Evolutionary conservation across 768 basidiomycete genomes (phyloP).

Genomic region (Paxillus ammoniavirescens): DNA sequence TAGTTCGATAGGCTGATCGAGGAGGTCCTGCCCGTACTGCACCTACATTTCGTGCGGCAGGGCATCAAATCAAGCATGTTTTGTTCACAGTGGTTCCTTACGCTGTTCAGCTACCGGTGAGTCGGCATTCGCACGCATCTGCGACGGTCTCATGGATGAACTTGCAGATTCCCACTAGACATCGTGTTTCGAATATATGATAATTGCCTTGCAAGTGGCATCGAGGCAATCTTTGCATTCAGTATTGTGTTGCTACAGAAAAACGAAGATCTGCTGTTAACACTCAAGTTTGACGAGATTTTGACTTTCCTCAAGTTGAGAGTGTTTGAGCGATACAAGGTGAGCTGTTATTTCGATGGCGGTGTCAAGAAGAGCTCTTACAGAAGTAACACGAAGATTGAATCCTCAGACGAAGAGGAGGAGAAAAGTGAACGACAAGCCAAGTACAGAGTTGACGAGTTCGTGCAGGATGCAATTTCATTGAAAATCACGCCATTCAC

Average conservation of each 20-base stretch:
- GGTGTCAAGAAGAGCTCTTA: background rate
- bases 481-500: slow-evolving; percentile 93
- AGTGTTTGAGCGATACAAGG: slow-evolving; percentile 83
- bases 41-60: slow-evolving; percentile 90
- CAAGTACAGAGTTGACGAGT: slow-evolving; percentile 71
- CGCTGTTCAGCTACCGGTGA: slow-evolving; percentile 92
- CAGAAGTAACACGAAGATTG: slow-evolving; percentile 20
- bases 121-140: slow-evolving; percentile 13
- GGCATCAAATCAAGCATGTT: slow-evolving; percentile 98
- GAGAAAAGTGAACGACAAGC: slow-evolving; percentile 16
- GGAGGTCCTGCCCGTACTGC: slow-evolving; percentile 87
- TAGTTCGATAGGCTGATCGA: slow-evolving; percentile 95
- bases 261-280: slow-evolving; percentile 77
- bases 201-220: slow-evolving; percentile 93
- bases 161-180: slow-evolving; percentile 81
- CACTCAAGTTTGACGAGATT: slow-evolving; percentile 90
- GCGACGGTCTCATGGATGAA: background rate
- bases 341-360: slow-evolving; percentile 6
- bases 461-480: slow-evolving; percentile 84
- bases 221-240: slow-evolving; percentile 97
- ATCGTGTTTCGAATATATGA: slow-evolving; percentile 97
- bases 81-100: slow-evolving; percentile 98
- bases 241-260: slow-evolving; percentile 82
- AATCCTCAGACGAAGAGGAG: slow-evolving; percentile 25
- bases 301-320: slow-evolving; percentile 77